Base-by-base conservation (phyloP, 768 basidiomycete species). In the Amanita brunnescens region DNA sequence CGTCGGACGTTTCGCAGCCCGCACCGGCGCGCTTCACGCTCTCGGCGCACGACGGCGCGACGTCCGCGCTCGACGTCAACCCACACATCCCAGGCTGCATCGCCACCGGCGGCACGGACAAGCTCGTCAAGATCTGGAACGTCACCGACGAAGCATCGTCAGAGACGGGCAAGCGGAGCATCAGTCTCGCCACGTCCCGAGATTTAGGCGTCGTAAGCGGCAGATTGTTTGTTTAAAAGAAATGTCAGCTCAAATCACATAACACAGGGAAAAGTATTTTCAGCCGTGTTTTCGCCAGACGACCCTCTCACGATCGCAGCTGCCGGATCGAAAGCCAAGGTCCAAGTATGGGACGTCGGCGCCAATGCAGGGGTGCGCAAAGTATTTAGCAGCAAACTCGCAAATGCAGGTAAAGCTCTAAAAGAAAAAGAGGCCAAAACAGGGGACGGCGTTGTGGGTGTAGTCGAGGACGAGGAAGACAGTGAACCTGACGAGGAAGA, bases 81-180 rank as follows among this genome's bases (percentile, higher is more conserved):
- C 83, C 92, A 3, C 83, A 91, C 61, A 76, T 98, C 35, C 82
- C 80, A 49, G 96, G 96, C 1, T 94, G 90, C 66, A 73, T 99
- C 58, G 91, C 79, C 14, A 98, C 96, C 0, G 96, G 95, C 16
- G 96, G 96, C 2, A 84, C 86, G 16, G 96, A 98, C 73, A 96
- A 94, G 64, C 71, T 91, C 30, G 90, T 96, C 64, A 97, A 98
- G 67, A 75, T 98, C 3, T 99, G 96, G 96, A 97, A 97, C 61
- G 73, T 95, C 42, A 72, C 70, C 38, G 85, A 87, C 54, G 81
- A 81, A 41, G 74, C 74, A 32, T 73, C 73, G 14, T 23, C 51
- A 3, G 23, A 12, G 5, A 73, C 70, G 6, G 82, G 77, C 24
- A 87, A 86, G 69, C 74, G 80, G 32, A 79, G 79, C 49, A 88